Evolutionary conservation across 805 yeast species (phyloP).

Genomic region (Teunomyces panamensis): DNA sequence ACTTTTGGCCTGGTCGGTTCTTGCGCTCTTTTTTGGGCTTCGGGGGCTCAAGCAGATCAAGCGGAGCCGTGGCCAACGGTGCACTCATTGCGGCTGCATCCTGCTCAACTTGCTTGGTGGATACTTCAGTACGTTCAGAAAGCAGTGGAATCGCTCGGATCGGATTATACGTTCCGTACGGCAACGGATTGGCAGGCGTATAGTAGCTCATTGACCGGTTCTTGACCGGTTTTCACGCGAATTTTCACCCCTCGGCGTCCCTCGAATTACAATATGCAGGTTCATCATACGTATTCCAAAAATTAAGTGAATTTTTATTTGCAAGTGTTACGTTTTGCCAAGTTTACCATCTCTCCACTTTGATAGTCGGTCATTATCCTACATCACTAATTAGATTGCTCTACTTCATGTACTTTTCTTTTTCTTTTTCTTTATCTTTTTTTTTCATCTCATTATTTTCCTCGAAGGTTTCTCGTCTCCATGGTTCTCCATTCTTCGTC

Average conservation of each 20-base stretch:
- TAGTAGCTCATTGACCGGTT: conserved; percentile 9
- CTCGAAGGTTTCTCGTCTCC: too few relatives aligned
- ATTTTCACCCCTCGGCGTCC: background rate
- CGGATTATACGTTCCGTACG: conserved; percentile 10
- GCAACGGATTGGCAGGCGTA: conserved; percentile 6
- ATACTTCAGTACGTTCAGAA: background rate
- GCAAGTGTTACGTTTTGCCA: too few relatives aligned
- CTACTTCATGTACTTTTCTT: too few relatives aligned
- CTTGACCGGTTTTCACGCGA: conserved; percentile 1
- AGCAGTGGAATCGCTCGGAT: conserved; percentile 6
- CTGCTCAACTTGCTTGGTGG: background rate
- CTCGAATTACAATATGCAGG: too few relatives aligned
- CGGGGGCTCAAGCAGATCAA: background rate
- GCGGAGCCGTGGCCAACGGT: background rate
- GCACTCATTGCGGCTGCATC: conserved; percentile 3
- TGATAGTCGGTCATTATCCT: too few relatives aligned
- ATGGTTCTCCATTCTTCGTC: too few relatives aligned
- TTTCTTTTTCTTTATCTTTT: too few relatives aligned
- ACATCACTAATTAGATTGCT: too few relatives aligned
- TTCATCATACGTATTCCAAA: too few relatives aligned
- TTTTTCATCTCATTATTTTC: too few relatives aligned
- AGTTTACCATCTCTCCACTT: too few relatives aligned
- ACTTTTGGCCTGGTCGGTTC: conserved; percentile 53
- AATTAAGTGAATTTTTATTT: too few relatives aligned
- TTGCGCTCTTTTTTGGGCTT: conserved; percentile 27